Conservation (phyloP, 2,329 filamentous ascomycete genomes). For the Pyricularia grisea region DNA sequence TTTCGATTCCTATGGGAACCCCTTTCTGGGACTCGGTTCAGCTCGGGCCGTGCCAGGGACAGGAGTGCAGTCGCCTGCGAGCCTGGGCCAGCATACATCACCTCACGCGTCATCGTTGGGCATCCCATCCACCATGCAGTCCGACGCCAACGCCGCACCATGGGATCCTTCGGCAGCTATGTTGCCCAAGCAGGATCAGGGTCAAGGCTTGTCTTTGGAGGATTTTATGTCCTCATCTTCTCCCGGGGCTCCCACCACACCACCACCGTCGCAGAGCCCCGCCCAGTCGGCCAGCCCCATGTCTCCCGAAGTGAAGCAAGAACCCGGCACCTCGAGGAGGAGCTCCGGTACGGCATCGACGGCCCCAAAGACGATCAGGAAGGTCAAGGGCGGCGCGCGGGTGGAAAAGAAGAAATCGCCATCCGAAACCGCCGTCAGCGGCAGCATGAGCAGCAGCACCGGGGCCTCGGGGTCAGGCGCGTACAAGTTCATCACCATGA, state of each 20-base stretch:
- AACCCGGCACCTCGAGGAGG: conserved; percentile 11
- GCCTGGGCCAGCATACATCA: background rate
- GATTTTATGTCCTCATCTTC: conserved; percentile 2
- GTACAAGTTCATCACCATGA: conserved; percentile 43
- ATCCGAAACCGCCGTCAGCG: conserved; percentile 18
- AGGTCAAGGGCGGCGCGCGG: conserved; percentile 1
- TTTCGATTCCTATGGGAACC: background rate
- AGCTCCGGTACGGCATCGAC: background rate
- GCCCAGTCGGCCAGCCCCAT: conserved; percentile 13
- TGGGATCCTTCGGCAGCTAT: background rate
- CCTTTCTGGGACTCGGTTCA: background rate
- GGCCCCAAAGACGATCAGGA: background rate
- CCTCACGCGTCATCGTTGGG: background rate
- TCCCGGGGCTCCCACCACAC: background rate
- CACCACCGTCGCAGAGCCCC: background rate
- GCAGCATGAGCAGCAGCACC: conserved; percentile 11
- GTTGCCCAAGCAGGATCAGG: background rate
- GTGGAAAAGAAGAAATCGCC: conserved; percentile 3
- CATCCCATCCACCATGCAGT: background rate
- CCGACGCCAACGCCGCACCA: background rate
- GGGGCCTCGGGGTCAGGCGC: conserved; percentile 8
- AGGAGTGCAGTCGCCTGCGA: background rate
- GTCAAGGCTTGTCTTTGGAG: background rate
- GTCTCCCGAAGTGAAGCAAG: conserved; percentile 16
- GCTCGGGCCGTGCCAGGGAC: background rate